Evolutionary conservation across 805 yeast genomes (phyloP), one percentile per base, ranked within the genome.

Genomic region (Sugiyamaella valdiviana): DNA sequence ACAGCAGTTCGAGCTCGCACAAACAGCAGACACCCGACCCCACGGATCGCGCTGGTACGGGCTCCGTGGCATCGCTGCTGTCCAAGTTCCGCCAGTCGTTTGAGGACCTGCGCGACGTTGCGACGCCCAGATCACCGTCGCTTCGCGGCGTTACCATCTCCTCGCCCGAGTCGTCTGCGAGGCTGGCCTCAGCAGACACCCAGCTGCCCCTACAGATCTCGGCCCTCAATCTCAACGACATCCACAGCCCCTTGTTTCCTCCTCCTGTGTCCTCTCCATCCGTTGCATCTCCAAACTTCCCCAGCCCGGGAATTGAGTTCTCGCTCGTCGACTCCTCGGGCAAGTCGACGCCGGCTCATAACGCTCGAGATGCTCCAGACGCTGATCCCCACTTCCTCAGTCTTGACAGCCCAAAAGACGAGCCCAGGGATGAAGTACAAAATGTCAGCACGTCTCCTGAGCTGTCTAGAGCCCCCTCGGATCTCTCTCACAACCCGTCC

Each of bases 61-160:
- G 32, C 32, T 26, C 32, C 37, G 47, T 37, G 7, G 47, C 41
- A 7, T 32, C 47, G 10, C 42, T 44, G 10, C 42, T 50, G 12
- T 48, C 53, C 3, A 50, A 44, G 44, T 24, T 50, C 19, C 41
- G 53, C 10, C 46, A 48, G 22, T 50, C 53, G 7, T 50, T 50
- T 50, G 53, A 50, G 2, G 53, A 50, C 17, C 26, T 46, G 4
- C 26, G 45, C 3, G 47, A 47, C n/a, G 36, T 41, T 10, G 15
- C 44, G 4, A 24, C 36, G 4, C 26, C 44, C 2, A n/a, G 44
- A 7, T 16, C 44, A 3, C 32, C 32, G 7, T 26, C 32, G 32
- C 10, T 26, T 12, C 32, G 32, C 10, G 32, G n/a, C 3, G 32
- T 26, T 3, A 12, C 32, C 32, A n/a, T 26, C 4, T 26, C 32